Conservation (phyloP, 192 early-diverging fungal species). For the Entomortierella chlamydospora region DNA sequence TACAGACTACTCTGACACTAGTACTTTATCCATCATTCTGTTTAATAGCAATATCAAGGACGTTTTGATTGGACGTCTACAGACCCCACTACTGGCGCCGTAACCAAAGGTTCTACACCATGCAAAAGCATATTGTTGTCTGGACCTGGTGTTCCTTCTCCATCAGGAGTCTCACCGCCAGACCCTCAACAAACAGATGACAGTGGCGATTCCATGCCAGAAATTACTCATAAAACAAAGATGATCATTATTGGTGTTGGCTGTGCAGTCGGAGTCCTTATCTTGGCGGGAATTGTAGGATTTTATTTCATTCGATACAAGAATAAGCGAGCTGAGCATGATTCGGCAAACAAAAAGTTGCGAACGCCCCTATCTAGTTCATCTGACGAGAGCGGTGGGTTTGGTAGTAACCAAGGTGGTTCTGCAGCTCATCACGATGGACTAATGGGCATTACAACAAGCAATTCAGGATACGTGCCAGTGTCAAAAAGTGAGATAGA, state of each 20-base stretch:
- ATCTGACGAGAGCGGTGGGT: not conserved
- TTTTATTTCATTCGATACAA: slow-evolving; percentile 47
- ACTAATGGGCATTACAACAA: slow-evolving; percentile 5
- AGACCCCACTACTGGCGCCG: slow-evolving; percentile 6
- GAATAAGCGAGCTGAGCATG: slow-evolving; percentile 31
- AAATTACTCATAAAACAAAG: slow-evolving; percentile 30
- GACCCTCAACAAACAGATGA: slow-evolving; percentile 20
- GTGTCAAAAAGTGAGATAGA: slow-evolving; percentile 3
- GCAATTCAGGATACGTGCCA: slow-evolving; percentile 8
- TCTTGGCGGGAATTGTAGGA: slow-evolving; percentile 30
- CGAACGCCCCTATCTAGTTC: slow-evolving; percentile 18
- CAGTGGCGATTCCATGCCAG: not conserved
- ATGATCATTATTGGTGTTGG: slow-evolving; percentile 38
- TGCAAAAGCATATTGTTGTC: slow-evolving; percentile 37
- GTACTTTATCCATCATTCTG: not conserved
- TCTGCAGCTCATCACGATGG: slow-evolving; percentile 8
- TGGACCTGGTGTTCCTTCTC: slow-evolving; percentile 5
- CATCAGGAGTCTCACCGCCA: not conserved
- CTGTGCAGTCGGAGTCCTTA: slow-evolving; percentile 28
- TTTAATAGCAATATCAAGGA: slow-evolving; percentile 42
- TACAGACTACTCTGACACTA: not conserved
- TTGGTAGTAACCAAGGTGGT: not conserved
- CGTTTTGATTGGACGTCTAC: slow-evolving; percentile 23
- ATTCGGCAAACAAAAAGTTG: slow-evolving; percentile 6
- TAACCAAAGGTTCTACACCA: not conserved